phyloP scores from a whole-genome alignment of 805 yeast genomes.

The Clavispora vitiphila region DNA sequence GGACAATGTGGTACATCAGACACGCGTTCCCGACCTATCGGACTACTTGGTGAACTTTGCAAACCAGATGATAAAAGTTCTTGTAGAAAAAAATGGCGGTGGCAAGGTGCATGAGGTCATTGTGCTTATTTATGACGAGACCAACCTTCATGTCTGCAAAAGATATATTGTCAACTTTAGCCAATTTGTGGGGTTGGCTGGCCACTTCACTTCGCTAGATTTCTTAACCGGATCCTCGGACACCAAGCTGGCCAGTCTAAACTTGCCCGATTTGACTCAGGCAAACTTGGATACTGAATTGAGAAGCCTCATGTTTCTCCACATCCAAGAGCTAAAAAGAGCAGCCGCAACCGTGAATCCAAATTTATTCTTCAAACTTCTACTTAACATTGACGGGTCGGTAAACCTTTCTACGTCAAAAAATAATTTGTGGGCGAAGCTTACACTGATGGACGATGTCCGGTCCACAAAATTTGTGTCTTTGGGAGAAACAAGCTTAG shows the following conservation, averaged over 20 bases:
- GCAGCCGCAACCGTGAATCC: constrained; percentile 3
- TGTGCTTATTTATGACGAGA: constrained; percentile 34
- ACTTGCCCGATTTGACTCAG: constrained; percentile 27
- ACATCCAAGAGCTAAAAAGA: constrained; percentile 26
- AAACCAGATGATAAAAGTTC: constrained; percentile 18
- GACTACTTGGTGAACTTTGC: constrained; percentile 39
- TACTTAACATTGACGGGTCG: constrained; percentile 22
- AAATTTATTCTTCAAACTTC: constrained; percentile 19
- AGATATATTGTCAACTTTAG: constrained; percentile 35
- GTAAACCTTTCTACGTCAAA: constrained; percentile 9
- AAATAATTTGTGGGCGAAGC: constrained; percentile 22
- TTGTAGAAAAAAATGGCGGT: constrained; percentile 16
- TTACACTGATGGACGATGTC: constrained; percentile 9
- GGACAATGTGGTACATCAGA: constrained; percentile 36
- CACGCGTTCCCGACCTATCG: constrained; percentile 44
- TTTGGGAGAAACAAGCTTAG: constrained; percentile 23
- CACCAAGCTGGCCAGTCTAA: constrained; percentile 20
- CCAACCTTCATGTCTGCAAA: constrained; percentile 24
- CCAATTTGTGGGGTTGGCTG: constrained; percentile 23
- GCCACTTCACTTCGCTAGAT: constrained; percentile 10
- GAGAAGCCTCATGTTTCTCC: constrained; percentile 25
- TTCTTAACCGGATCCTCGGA: constrained; percentile 11
- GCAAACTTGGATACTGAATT: constrained; percentile 28
- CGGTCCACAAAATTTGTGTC: constrained; percentile 12
- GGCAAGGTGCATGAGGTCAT: constrained; percentile 28